Evolutionary conservation across 1,284 basidiomycete species (phyloP).

Genomic region (Tranzscheliella williamsii): DNA sequence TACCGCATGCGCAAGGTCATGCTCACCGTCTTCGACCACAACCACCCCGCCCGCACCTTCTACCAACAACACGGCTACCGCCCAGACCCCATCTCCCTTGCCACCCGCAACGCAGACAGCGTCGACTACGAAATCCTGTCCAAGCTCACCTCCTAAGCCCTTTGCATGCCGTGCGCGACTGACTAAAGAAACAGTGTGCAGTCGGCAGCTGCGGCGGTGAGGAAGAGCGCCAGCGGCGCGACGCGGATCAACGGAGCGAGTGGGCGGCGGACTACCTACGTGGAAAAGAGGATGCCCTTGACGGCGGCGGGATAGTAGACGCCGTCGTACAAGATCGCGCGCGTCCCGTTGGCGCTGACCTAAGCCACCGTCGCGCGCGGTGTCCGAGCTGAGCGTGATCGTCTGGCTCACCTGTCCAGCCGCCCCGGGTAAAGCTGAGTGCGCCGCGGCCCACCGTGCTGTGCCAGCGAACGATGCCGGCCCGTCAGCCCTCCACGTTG

Average conservation of each 20-base stretch:
- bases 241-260: neutral
- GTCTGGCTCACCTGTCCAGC: conserved; percentile 39
- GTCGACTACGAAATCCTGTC: conserved; percentile 33
- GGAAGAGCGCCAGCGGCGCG: neutral
- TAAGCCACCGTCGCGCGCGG: conserved; percentile 16
- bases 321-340: conserved; percentile 20
- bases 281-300: conserved; percentile 36
- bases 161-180: too few species aligned
- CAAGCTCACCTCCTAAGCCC: too few species aligned
- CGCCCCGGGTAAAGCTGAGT: conserved; percentile 7
- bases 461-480: neutral
- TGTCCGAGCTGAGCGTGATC: conserved; percentile 8
- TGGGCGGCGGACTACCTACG: conserved; percentile 6
- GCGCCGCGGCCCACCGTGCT: conserved; percentile 37
- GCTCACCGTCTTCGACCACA: conserved; percentile 37
- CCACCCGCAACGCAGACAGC: neutral
- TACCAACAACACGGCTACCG: conserved; percentile 35
- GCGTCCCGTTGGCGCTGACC: conserved; percentile 12
- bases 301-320: conserved; percentile 14
- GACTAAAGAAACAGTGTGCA: too few species aligned
- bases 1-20: conserved; percentile 20
- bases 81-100: conserved; percentile 63
- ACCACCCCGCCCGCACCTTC: conserved; percentile 13
- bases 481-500: neutral
- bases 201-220: too few species aligned